Percentiles rank a stretch among this genome's conserved stretches.
Evolutionary conservation across 2,329 filamentous ascomycete species (phyloP).

Genomic region (Curvularia sp.): DNA sequence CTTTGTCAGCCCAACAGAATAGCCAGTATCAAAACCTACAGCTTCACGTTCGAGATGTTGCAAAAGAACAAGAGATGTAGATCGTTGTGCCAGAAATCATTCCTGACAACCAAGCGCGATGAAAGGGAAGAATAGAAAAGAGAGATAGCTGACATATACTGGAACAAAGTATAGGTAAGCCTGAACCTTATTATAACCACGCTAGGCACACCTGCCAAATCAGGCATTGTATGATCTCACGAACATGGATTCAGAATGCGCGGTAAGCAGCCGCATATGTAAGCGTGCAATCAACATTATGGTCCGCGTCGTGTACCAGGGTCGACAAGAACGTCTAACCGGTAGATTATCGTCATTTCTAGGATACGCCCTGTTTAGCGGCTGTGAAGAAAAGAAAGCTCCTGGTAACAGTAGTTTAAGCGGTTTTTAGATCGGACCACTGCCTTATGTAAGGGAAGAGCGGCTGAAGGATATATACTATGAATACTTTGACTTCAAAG

Average conservation of each 20-base stretch:
- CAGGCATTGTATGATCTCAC: constrained; percentile 1
- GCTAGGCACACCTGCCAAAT: background rate
- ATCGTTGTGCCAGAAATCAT: background rate
- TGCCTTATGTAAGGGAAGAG: too few relatives aligned
- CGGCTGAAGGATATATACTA: too few relatives aligned
- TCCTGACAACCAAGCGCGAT: background rate
- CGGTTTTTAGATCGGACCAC: too few relatives aligned
- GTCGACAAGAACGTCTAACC: background rate
- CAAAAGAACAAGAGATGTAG: background rate
- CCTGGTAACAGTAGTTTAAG: too few relatives aligned
- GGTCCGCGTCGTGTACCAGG: background rate
- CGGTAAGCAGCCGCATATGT: background rate
- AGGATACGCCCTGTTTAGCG: too few relatives aligned
- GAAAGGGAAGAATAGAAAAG: background rate
- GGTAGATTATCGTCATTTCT: background rate
- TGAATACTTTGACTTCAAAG: too few relatives aligned
- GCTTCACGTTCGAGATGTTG: background rate
- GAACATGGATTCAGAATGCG: background rate
- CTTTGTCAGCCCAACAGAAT: background rate
- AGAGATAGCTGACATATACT: background rate
- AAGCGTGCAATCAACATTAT: background rate
- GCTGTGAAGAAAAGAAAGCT: too few relatives aligned
- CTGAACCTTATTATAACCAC: background rate
- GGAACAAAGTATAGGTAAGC: background rate
- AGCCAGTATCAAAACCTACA: background rate